Evolutionary conservation across 176 grass and related monocot species (phyloP).

Genomic region (Oryza longistaminata): DNA sequence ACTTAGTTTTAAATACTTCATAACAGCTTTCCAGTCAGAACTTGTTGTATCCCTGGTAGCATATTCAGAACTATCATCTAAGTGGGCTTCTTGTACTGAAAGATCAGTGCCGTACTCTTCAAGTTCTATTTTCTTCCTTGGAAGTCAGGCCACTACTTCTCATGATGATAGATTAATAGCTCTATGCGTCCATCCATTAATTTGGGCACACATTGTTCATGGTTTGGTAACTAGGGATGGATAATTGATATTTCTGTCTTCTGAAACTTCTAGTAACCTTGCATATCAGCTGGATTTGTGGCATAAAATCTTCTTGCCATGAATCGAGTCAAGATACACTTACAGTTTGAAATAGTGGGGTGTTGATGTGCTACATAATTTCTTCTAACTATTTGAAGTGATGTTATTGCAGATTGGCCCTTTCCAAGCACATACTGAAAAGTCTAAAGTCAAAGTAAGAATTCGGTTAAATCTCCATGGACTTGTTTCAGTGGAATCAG

Average conservation of each 20-base stretch:
- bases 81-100: not conserved
- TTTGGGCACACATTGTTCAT: not conserved
- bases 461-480: constrained; percentile 92
- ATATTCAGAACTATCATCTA: not conserved
- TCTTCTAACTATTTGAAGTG: constrained; percentile 23
- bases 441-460: constrained; percentile 83
- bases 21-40: not conserved
- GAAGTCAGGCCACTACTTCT: not conserved
- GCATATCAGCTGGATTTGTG: not conserved
- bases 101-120: not conserved
- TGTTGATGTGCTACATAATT: constrained; percentile 17
- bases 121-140: not conserved
- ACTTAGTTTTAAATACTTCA: not conserved
- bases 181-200: not conserved
- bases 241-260: constrained; percentile 6
- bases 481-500: constrained; percentile 83
- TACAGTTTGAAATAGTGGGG: constrained; percentile 1
- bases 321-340: constrained; percentile 26
- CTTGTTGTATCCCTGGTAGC: not conserved
- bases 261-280: constrained; percentile 2
- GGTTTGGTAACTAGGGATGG: not conserved
- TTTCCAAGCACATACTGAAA: constrained; percentile 65
- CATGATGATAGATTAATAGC: not conserved
- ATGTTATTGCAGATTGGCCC: constrained; percentile 75
- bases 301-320: constrained; percentile 2